These are phyloP conservation scores for Aspergillus spinulosporus DNA, from an alignment of 2,329 filamentous ascomycete species.

Conservation along the genomic window DNA sequence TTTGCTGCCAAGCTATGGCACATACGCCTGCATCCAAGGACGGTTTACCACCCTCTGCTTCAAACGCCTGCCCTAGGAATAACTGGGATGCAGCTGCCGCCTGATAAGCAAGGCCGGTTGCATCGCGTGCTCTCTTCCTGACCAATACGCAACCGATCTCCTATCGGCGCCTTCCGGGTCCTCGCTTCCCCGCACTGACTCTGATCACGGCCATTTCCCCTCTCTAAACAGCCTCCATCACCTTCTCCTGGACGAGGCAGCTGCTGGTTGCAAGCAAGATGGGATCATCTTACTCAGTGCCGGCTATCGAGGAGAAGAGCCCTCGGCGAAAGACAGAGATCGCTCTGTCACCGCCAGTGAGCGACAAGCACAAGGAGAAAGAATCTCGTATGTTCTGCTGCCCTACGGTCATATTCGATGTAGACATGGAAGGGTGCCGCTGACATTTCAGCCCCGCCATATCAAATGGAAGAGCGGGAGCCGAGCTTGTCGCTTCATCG, in stretches of 20 bases:
- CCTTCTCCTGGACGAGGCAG: background rate
- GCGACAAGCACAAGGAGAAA: background rate
- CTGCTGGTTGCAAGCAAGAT: background rate
- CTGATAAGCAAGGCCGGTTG: no score
- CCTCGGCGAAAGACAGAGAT: background rate
- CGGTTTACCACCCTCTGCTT: no score
- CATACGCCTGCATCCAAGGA: no score
- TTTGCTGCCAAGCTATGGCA: no score
- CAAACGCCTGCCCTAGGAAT: no score
- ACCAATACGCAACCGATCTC: no score
- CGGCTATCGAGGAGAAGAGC: background rate
- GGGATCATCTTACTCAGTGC: background rate
- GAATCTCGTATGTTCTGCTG: conserved; percentile 1
- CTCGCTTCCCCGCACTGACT: background rate
- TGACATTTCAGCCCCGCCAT: conserved; percentile 15
- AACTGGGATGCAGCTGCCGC: no score
- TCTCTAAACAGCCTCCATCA: background rate
- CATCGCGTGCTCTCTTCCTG: no score
- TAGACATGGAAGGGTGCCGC: background rate
- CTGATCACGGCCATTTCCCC: background rate
- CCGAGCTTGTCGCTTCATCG: conserved; percentile 21
- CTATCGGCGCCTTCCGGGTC: background rate
- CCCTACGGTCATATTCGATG: background rate
- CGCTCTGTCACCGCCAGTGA: background rate
- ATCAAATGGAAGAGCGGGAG: conserved; percentile 7